Conservation (phyloP, 305 asterid genomes). For the Solanum chacoense region DNA sequence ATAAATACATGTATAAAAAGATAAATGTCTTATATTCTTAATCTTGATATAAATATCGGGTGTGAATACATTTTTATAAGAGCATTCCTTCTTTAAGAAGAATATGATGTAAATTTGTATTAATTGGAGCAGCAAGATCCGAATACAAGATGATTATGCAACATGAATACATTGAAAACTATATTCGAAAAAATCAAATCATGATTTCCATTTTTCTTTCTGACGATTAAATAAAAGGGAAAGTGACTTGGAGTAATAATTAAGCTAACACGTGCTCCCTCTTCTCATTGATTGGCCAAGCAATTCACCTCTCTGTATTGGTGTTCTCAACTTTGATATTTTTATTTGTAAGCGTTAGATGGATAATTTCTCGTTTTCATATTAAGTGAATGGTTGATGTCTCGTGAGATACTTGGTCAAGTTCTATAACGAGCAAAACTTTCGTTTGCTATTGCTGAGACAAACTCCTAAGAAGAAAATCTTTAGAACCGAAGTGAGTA, state of each 20-base stretch:
- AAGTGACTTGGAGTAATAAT: not conserved
- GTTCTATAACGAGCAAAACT: not conserved
- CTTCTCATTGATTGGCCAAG: not conserved
- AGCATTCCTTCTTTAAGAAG: not conserved
- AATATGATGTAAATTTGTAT: not conserved
- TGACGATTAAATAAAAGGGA: not conserved
- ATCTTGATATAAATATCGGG: not conserved
- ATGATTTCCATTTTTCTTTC: not conserved
- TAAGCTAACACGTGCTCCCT: not conserved
- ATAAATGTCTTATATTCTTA: not conserved
- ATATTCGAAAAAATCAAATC: not conserved
- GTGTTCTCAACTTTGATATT: not conserved
- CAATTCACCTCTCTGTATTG: not conserved
- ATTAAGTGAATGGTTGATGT: not conserved
- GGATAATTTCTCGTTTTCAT: fast-evolving
- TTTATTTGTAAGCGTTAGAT: not conserved
- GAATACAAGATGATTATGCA: not conserved
- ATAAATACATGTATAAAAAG: not conserved
- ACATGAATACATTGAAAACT: not conserved
- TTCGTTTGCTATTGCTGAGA: not conserved
- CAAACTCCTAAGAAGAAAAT: not conserved
- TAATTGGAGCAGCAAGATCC: not conserved
- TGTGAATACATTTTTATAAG: not conserved
- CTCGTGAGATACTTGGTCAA: not conserved
- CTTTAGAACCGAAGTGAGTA: not conserved